phyloP scores from a whole-genome alignment of 371 early-diverging fungal genomes.

The Syncephalastrum contaminatum region DNA sequence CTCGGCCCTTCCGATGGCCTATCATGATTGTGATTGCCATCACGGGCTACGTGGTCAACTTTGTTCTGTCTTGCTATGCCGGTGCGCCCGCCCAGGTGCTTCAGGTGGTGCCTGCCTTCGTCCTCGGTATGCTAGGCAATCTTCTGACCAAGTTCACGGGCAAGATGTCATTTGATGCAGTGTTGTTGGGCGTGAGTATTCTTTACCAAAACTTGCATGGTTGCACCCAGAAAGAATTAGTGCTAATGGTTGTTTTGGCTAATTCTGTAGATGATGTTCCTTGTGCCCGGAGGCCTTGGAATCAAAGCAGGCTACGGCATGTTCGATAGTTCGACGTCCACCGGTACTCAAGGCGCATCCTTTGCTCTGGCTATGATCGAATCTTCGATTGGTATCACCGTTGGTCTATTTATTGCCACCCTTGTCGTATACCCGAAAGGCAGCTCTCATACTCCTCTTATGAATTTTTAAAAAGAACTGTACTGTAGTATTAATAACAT shows the following conservation, averaged over 20 bases:
- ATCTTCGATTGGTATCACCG: constrained; percentile 43
- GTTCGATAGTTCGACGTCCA: constrained; percentile 33
- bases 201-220: constrained; percentile 4
- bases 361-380: constrained; percentile 53
- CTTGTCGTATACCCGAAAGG: constrained; percentile 60
- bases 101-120: constrained; percentile 55
- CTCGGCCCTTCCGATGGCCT: constrained; percentile 37
- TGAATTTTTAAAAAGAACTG: constrained; percentile 46
- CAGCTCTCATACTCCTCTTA: constrained; percentile 53
- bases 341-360: constrained; percentile 35
- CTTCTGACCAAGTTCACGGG: constrained; percentile 52
- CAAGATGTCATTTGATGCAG: constrained; percentile 55
- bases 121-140: constrained; percentile 56
- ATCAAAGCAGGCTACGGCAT: constrained; percentile 49
- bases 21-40: constrained; percentile 40
- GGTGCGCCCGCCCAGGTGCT: constrained; percentile 47
- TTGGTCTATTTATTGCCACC: constrained; percentile 59
- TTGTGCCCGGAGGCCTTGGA: constrained; percentile 62
- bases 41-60: constrained; percentile 36
- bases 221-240: background rate
- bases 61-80: constrained; percentile 31
- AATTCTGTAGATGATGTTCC: constrained; percentile 29
- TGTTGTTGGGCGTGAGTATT: constrained; percentile 47
- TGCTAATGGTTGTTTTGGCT: background rate
- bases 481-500: background rate